Evolutionary conservation across 192 early-diverging fungal genomes (phyloP).

Genomic region (Mortierella claussenii): DNA sequence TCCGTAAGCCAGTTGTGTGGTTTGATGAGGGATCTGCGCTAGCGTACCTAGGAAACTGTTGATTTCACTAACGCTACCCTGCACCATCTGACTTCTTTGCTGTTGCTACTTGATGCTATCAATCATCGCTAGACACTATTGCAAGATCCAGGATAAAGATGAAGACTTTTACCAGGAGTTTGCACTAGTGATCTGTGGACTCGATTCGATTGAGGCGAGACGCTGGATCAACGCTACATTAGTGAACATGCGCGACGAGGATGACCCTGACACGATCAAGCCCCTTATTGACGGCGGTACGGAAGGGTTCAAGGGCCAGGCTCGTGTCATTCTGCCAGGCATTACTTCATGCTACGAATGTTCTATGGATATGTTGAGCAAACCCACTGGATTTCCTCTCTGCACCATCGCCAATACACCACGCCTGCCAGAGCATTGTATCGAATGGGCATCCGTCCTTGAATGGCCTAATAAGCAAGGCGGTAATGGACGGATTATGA

Average conservation of each 20-base stretch:
- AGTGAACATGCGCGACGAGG: constrained; percentile 77
- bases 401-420: constrained; percentile 99
- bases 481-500: too few species aligned
- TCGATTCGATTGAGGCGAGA: constrained; percentile 95
- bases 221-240: constrained; percentile 98
- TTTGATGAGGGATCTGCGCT: too few species aligned
- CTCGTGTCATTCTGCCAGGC: constrained; percentile 88
- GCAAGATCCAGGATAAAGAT: constrained; percentile 97
- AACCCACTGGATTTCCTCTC: constrained; percentile 91
- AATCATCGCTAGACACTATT: constrained; percentile 78
- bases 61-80: background rate
- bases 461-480: constrained; percentile 89
- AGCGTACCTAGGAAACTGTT: too few species aligned
- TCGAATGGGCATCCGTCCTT: constrained; percentile 95
- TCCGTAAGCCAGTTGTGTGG: constrained; percentile 58
- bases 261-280: constrained; percentile 79
- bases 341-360: constrained; percentile 96
- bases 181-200: constrained; percentile 88
- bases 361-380: constrained; percentile 91
- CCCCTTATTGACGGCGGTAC: constrained; percentile 96
- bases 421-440: constrained; percentile 97
- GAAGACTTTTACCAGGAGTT: constrained; percentile 93
- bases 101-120: background rate
- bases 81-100: background rate
- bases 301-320: constrained; percentile 96